Evolutionary conservation across 345 rosid genomes (phyloP).

Genomic region (Hirschfeldia incana): DNA sequence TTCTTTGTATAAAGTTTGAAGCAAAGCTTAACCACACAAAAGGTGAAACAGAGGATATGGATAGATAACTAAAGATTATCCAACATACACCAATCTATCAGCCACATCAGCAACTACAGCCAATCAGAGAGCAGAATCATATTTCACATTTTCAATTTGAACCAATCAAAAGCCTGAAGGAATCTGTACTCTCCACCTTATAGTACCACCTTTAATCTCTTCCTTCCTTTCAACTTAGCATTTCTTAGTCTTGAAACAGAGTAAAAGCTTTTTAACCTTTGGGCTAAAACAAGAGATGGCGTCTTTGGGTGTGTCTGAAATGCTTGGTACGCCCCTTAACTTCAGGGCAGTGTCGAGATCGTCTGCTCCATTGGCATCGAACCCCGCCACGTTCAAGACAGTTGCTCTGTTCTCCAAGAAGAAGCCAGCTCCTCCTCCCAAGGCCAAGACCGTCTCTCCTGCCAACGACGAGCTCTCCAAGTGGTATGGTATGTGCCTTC

Average conservation of each 20-base stretch:
- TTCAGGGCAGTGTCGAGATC: conserved; percentile 51
- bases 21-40: conserved; percentile 39
- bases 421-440: conserved; percentile 63
- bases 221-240: conserved; percentile 18
- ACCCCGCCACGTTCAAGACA: conserved; percentile 62
- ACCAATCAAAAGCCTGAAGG: conserved; percentile 45
- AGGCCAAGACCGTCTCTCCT: conserved; percentile 54
- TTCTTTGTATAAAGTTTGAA: neutral
- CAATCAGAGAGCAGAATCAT: conserved; percentile 59
- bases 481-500: conserved; percentile 85
- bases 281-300: conserved; percentile 37
- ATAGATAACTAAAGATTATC: conserved; percentile 41
- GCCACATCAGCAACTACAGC: conserved; percentile 50
- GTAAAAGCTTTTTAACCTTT: neutral
- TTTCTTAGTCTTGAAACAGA: neutral
- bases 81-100: conserved; percentile 37
- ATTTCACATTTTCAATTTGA: conserved; percentile 47
- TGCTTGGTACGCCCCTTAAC: conserved; percentile 76
- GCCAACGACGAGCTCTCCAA: conserved; percentile 82
- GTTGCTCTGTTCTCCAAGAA: conserved; percentile 88
- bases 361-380: conserved; percentile 58
- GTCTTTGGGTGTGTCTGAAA: conserved; percentile 82
- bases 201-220: conserved; percentile 37
- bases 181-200: conserved; percentile 60
- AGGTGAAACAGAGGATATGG: conserved; percentile 19